Conservation (phyloP, 1,139 yeast species). For the Yamadazyma diospyri region DNA sequence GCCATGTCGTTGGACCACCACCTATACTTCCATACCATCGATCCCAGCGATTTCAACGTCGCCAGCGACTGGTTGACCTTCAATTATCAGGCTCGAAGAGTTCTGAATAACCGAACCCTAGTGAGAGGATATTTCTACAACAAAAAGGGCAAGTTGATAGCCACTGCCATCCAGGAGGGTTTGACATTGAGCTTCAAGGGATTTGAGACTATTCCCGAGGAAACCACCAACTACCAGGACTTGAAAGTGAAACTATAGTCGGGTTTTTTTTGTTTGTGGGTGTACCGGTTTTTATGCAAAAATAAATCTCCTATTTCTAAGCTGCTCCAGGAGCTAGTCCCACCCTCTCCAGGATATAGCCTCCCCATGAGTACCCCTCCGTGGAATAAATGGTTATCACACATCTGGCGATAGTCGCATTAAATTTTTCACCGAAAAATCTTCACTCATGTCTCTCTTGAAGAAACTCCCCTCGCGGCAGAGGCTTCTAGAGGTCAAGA, state of each 20-base stretch:
- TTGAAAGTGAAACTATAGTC: conserved; percentile 12
- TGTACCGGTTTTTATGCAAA: too few relatives aligned
- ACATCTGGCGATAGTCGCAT: neutral
- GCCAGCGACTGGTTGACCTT: conserved; percentile 41
- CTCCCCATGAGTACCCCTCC: too few relatives aligned
- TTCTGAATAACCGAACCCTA: conserved; percentile 34
- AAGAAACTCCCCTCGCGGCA: conserved; percentile 20
- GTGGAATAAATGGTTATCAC: neutral
- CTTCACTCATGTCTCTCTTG: conserved; percentile 4
- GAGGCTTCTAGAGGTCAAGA: conserved; percentile 28
- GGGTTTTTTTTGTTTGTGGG: neutral
- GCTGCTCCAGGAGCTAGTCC: too few relatives aligned
- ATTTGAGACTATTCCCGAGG: conserved; percentile 15
- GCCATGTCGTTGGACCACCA: conserved; percentile 51
- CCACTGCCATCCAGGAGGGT: conserved; percentile 45
- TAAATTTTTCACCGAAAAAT: too few relatives aligned
- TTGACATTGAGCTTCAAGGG: conserved; percentile 25
- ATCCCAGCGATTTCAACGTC: conserved; percentile 28
- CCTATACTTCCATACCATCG: conserved; percentile 36
- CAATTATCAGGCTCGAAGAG: conserved; percentile 34
- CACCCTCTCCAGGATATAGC: too few relatives aligned
- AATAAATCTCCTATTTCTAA: too few relatives aligned
- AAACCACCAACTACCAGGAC: conserved; percentile 11
- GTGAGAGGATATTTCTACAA: conserved; percentile 38
- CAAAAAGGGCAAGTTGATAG: conserved; percentile 32